Evolutionary conservation across 2,329 filamentous ascomycete genomes (phyloP).

Genomic region (Atkinsonella hypoxylon): DNA sequence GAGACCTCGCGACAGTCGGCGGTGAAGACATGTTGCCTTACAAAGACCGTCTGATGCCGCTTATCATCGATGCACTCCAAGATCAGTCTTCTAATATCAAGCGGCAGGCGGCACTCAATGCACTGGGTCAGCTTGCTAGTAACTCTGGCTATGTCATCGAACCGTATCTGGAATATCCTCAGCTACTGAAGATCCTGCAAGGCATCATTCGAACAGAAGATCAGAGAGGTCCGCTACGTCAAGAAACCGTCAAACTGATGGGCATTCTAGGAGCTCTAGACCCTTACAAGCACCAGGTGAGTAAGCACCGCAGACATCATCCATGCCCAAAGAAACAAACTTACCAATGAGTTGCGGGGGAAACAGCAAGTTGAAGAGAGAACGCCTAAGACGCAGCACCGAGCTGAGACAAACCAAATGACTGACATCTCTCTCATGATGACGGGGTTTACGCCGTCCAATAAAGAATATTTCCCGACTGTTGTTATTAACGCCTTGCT

Average conservation of each 20-base stretch:
- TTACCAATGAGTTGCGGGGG: too few relatives aligned
- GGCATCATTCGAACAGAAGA: conserved; percentile 86
- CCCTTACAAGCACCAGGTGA: conserved; percentile 81
- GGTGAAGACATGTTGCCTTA: conserved; percentile 90
- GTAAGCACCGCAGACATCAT: neutral
- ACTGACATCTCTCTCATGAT: conserved; percentile 97
- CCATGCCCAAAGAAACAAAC: too few relatives aligned
- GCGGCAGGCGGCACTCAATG: conserved; percentile 80
- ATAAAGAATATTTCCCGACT: conserved; percentile 96
- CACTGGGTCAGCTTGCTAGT: conserved; percentile 82
- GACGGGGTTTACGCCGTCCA: conserved; percentile 90
- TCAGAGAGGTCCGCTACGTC: conserved; percentile 70
- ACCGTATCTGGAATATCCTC: conserved; percentile 89
- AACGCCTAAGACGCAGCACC: conserved; percentile 66
- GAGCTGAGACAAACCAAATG: conserved; percentile 50
- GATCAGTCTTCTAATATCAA: conserved; percentile 86
- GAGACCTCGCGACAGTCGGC: conserved; percentile 85
- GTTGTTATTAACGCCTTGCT: conserved; percentile 95
- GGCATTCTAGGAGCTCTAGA: conserved; percentile 91
- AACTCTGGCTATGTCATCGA: conserved; percentile 97
- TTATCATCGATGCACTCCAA: conserved; percentile 87
- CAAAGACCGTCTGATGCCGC: conserved; percentile 83
- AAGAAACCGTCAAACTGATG: conserved; percentile 93
- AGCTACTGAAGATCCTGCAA: conserved; percentile 83
- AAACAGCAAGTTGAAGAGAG: conserved; percentile 69